Base-by-base conservation (phyloP, 2,329 filamentous ascomycete species). In the Stachybotrys chlorohalonatus region DNA sequence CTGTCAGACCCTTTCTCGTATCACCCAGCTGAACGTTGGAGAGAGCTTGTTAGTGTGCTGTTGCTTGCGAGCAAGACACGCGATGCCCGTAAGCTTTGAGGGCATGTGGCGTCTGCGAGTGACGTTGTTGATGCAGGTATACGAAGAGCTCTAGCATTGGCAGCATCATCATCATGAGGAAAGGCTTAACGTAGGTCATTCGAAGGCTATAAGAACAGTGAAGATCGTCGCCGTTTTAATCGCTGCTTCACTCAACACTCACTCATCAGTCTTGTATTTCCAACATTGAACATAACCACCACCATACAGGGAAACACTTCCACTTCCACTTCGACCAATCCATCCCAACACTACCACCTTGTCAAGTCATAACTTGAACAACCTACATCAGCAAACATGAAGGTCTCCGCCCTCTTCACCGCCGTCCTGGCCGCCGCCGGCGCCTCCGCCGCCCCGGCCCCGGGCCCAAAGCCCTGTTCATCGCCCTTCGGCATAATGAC, bases 401-500 rank as follows among this genome's bases (percentile, higher is more conserved):
- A 67, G 61, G 56, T 62, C 57, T 47, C 65, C 49, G 58, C 60
- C 54, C 59, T 62, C 54, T 59, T 64, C 58, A 48, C 62, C 51
- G 59, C 63, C 52, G 59, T 61, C 24, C 63, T 64, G 60, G 53
- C 67, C 54, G 62, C 60, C 57, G 52, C 64, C n/a, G 65, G 66
- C 52, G 59, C 60, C 30, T 62, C 65, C 54, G 31, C 61, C 46
- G 56, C 52, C 39, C 56, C 60, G 45, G 57, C 13, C 47, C 17
- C 47, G 6, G 11, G 24, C 6, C 47, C 47, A 17, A 49, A 15
- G n/a, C 24, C 24, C 24, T 24, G 24, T 4, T 16, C n/a, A 13
- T 11, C 24, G 49, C 24, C 62, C 47, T 84, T 84, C 63, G 67
- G 70, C 59, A 56, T 82, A 55, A 68, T 81, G 63, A 67, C 77